Conservation (phyloP, 306 rosid species). For the Citrullus mucosospermus region DNA sequence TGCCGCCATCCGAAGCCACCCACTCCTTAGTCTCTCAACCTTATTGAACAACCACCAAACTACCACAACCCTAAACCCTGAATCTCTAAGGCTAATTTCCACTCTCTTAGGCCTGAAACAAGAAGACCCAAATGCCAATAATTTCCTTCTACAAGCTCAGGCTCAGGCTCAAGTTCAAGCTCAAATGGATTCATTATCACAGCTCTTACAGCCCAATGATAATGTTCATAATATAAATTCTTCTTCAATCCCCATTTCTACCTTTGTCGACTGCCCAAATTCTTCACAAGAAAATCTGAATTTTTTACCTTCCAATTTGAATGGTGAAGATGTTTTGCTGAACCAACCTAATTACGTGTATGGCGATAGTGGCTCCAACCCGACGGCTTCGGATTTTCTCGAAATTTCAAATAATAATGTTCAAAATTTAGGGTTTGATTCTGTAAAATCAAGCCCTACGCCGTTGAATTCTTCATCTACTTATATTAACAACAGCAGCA, state of each 20-base stretch:
- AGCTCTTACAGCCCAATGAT: not conserved
- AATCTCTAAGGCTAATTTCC: conserved; percentile 42
- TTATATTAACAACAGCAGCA: conserved; percentile 32
- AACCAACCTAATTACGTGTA: conserved; percentile 20
- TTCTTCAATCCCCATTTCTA: conserved; percentile 10
- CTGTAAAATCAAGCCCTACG: conserved; percentile 45
- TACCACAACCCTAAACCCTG: conserved; percentile 35
- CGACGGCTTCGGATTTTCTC: conserved; percentile 16
- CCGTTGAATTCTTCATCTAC: conserved; percentile 58
- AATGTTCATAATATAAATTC: not conserved
- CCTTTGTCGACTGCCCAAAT: conserved; percentile 13
- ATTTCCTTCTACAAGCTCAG: conserved; percentile 12
- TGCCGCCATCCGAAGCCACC: conserved; percentile 32
- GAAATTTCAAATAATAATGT: conserved; percentile 17
- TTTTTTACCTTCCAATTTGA: conserved; percentile 14
- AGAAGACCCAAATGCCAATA: conserved; percentile 15
- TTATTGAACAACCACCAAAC: conserved; percentile 36
- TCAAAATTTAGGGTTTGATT: conserved; percentile 38
- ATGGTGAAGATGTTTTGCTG: conserved; percentile 9
- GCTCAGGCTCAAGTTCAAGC: not conserved
- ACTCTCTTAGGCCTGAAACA: conserved; percentile 35
- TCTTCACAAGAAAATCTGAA: conserved; percentile 30
- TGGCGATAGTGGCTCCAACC: not conserved
- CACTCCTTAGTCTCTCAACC: conserved; percentile 45
- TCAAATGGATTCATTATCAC: not conserved